Evolutionary conservation across 139 green algal genomes (phyloP), one percentile per base, ranked within the genome.

Genomic region (Edaphochlamys debaryana): DNA sequence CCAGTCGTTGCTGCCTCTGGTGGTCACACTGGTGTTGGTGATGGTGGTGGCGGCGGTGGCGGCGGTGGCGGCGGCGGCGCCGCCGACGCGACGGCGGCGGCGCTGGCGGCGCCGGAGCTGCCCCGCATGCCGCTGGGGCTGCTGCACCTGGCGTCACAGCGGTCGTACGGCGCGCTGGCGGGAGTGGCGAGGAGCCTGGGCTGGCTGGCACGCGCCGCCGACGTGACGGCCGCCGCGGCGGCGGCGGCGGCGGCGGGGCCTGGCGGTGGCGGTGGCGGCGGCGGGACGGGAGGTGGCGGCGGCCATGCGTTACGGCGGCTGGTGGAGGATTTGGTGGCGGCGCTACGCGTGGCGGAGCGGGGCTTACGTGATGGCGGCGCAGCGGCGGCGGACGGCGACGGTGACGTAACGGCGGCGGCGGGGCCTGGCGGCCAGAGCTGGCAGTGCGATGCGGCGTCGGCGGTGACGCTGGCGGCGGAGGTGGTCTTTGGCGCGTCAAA

Each of bases 51-150:
- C 41, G 30, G 41, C 20, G 20, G 48, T 48, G 48, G 11, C 15
- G 11, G 11, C 48, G 15, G 48, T 15, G 15, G 62, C 62, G n/a
- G 6, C 30, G 30, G 29, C 56, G 37, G 72, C 52, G 19, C 13
- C 79, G 41, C 2, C 13, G 20, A 29, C 40, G 30, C 20, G 40
- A 19, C 22, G 7, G 56, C 30, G n/a, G 66, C 85, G 0, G 32
- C 36, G 36, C 30, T 56, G n/a, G 84, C 74, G 48, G 80, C 85
- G 30, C 56, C 75, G 2, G 60, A 71, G 79, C 87, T 96, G 67
- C 94, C 94, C 0, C 90, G 94, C 34, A 94, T 95, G 93, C 94
- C 91, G 13, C 68, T 94, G 48, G 88, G 88, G 0, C 72, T 95
- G 19, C 38, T 67, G 38, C 67, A 92, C 67, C 71, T 96, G 34